Evolutionary conservation across 2,329 filamentous ascomycete genomes (phyloP).

Genomic region (Aspergillus uvarum): DNA sequence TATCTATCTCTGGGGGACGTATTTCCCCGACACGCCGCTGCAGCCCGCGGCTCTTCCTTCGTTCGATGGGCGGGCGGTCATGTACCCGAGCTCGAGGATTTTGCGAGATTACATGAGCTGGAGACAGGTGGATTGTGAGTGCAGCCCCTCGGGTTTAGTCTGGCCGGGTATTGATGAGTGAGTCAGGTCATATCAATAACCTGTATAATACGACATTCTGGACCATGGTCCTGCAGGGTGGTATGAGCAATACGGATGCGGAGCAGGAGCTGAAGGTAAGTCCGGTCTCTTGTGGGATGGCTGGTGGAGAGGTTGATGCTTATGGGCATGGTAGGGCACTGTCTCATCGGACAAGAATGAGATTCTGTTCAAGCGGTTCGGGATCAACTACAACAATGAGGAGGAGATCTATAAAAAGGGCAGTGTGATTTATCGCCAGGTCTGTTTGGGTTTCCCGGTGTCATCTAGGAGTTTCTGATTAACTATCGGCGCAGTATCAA

Average conservation of each 20-base stretch:
- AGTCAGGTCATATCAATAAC: conserved; percentile 91
- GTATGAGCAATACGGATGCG: conserved; percentile 72
- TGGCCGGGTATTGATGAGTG: conserved; percentile 2
- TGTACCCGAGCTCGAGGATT: conserved; percentile 80
- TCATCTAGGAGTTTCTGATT: not conserved
- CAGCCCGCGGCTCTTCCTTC: conserved; percentile 71
- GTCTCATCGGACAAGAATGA: conserved; percentile 90
- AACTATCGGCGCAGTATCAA: conserved; percentile 58
- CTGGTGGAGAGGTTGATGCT: not conserved
- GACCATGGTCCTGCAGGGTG: conserved; percentile 76
- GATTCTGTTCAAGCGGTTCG: conserved; percentile 83
- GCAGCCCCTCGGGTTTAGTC: conserved; percentile 4
- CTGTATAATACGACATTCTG: conserved; percentile 98
- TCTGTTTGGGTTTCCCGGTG: conserved; percentile 33
- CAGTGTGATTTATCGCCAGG: conserved; percentile 82
- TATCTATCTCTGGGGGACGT: conserved; percentile 72
- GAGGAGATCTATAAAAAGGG: conserved; percentile 90
- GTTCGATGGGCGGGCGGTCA: conserved; percentile 89
- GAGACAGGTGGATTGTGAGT: conserved; percentile 91
- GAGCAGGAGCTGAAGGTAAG: conserved; percentile 74
- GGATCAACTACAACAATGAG: conserved; percentile 98
- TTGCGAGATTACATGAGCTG: conserved; percentile 94
- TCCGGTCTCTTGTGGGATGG: not conserved
- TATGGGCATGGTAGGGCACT: conserved; percentile 61
- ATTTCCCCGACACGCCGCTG: conserved; percentile 71